Conservation (phyloP, 805 yeast genomes). For the Alloascoidea hylecoeti region DNA sequence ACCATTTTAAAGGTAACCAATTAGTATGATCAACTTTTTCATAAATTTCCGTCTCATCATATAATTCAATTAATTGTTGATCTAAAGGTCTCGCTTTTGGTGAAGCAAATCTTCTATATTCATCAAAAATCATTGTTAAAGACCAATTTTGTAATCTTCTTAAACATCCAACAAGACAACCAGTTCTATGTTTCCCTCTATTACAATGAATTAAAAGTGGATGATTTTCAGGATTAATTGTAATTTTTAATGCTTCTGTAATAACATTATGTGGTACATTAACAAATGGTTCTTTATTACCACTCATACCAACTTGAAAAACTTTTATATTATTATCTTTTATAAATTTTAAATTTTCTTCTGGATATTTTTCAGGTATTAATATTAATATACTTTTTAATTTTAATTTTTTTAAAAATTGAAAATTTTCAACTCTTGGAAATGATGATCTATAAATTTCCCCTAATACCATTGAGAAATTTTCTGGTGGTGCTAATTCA, state of each 20-base stretch:
- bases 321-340: conserved; percentile 45
- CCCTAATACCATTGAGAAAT: conserved; percentile 73
- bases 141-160: conserved; percentile 88
- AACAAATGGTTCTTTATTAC: conserved; percentile 47
- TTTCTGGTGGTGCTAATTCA: conserved; percentile 57
- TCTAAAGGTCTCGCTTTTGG: conserved; percentile 94
- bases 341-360: conserved; percentile 54
- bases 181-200: conserved; percentile 94
- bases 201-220: conserved; percentile 92
- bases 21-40: conserved; percentile 33
- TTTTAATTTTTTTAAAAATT: conserved; percentile 44
- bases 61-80: conserved; percentile 89
- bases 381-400: conserved; percentile 70
- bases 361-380: conserved; percentile 87
- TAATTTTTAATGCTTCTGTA: conserved; percentile 69
- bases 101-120: conserved; percentile 84
- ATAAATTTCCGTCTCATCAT: conserved; percentile 51
- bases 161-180: conserved; percentile 89
- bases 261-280: conserved; percentile 43
- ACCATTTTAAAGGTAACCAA: conserved; percentile 67
- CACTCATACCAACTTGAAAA: conserved; percentile 86
- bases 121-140: conserved; percentile 86
- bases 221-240: conserved; percentile 74
- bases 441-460: conserved; percentile 78
- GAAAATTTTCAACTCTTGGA: conserved; percentile 75